These are phyloP conservation scores for Geotrichum siamense DNA, from an alignment of 1,139 yeast genomes.

Conservation along the genomic window DNA sequence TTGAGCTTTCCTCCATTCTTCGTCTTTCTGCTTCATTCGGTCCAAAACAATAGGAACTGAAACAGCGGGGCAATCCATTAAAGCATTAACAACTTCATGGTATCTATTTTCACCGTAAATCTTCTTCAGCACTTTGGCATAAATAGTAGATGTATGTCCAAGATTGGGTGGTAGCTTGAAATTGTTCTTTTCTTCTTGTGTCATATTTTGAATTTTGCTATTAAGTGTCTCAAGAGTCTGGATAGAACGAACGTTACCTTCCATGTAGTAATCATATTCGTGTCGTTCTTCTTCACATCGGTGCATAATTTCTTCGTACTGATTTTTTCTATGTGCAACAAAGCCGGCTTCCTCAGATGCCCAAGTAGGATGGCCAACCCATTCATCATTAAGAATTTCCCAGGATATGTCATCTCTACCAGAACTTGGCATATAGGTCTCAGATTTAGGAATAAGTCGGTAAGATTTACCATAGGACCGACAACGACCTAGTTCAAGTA, in stretches of 20 bases:
- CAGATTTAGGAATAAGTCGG: slow-evolving; percentile 86
- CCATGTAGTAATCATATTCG: slow-evolving; percentile 93
- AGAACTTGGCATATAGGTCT: slow-evolving; percentile 94
- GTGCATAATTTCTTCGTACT: slow-evolving; percentile 90
- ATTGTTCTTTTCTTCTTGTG: slow-evolving; percentile 75
- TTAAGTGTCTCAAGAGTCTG: slow-evolving; percentile 95
- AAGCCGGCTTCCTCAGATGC: slow-evolving; percentile 98
- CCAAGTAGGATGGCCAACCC: slow-evolving; percentile 99
- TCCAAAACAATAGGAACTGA: slow-evolving; percentile 91
- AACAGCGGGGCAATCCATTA: slow-evolving; percentile 89
- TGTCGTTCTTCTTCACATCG: slow-evolving; percentile 96
- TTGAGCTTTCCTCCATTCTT: slow-evolving; percentile 97
- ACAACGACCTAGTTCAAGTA: slow-evolving; percentile 79
- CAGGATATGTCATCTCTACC: slow-evolving; percentile 99
- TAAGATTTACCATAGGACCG: slow-evolving; percentile 82
- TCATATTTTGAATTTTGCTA: slow-evolving; percentile 87
- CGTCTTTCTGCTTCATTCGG: slow-evolving; percentile 93
- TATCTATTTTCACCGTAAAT: slow-evolving; percentile 93
- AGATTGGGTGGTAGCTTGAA: slow-evolving; percentile 89
- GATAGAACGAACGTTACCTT: slow-evolving; percentile 86
- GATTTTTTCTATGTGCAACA: slow-evolving; percentile 95
- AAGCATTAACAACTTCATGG: slow-evolving; percentile 89
- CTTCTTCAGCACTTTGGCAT: slow-evolving; percentile 86
- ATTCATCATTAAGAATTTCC: slow-evolving; percentile 96
- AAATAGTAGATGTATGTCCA: slow-evolving; percentile 81